Evolutionary conservation across 2,329 filamentous ascomycete species (phyloP), one percentile per base, ranked within the genome.

Genomic region (Sporothrix luriei): DNA sequence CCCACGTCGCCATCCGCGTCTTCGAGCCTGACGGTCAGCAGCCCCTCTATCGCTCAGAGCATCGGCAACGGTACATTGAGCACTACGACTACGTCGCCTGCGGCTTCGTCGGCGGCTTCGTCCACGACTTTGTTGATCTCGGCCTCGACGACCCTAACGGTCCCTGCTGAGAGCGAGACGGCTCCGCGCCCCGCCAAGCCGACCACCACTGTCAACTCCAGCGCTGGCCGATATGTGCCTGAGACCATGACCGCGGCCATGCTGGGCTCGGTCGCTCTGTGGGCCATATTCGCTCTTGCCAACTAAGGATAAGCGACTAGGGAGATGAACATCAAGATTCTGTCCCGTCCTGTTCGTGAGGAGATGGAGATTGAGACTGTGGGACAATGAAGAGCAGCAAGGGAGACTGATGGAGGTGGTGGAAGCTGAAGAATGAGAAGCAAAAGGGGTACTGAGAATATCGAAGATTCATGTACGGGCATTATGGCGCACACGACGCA

Each of bases 401-500:
- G 26, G 46, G 16, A 4, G 48, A 40, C 13, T 52, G 4, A 33
- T 2, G 3, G 19, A 16, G 40, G 40, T 43, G 40, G 19, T n/a
- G n/a, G 61, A 19, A 29, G 19, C 13, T 11, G 7, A 51, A 38
- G 3, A 33, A 11, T 16, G 52, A 16, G 24, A 33, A 33, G 26
- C 14, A 40, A 3, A 7, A 2, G 62, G 10, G 19, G 24, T 16
- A 62, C 6, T 11, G 54, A 14, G 48, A 16, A 16, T 26, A 24
- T 3, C 3, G 21, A 21, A 16, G 38, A 4, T 29, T 43, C 11
- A 38, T 21, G 62, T 51, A 40, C 3, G 62, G 24, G 62, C 19
- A 65, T 65, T 49, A 65, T 51, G 46, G 43, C 46, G 62, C 62
- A 51, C 38, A 51, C 51, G 46, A 24, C 46, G 62, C 62, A 33